These are phyloP conservation scores for Fusarium sp. DNA, from an alignment of 2,329 filamentous ascomycete species.

Conservation along the genomic window DNA sequence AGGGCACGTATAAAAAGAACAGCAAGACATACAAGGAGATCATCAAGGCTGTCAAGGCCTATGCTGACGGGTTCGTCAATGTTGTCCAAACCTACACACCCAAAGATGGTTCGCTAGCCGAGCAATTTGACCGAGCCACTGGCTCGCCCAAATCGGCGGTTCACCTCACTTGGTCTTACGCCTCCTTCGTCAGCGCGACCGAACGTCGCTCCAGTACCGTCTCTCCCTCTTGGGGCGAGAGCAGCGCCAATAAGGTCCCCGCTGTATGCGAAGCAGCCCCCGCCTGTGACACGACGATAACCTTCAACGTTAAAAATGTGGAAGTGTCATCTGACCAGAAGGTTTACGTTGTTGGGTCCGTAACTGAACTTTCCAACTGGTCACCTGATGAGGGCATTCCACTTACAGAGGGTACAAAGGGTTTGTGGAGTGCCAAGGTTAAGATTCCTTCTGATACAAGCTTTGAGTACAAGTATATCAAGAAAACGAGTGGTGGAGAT, in stretches of 20 bases:
- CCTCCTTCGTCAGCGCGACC: slow-evolving; percentile 70
- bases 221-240: slow-evolving; percentile 64
- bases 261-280: slow-evolving; percentile 37
- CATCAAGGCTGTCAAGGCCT: slow-evolving; percentile 22
- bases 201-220: slow-evolving; percentile 65
- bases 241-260: slow-evolving; percentile 33
- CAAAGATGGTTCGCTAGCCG: slow-evolving; percentile 70
- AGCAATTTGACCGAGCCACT: slow-evolving; percentile 69
- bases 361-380: slow-evolving; percentile 55
- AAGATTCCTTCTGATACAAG: slow-evolving; percentile 63
- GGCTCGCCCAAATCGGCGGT: slow-evolving; percentile 69
- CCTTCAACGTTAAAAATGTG: slow-evolving; percentile 34
- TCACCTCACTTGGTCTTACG: slow-evolving; percentile 80
- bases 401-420: slow-evolving; percentile 61
- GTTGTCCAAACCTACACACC: slow-evolving; percentile 72
- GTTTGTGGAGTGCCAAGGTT: slow-evolving; percentile 65
- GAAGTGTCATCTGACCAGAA: slow-evolving; percentile 29
- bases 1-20: slow-evolving; percentile 21
- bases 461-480: slow-evolving; percentile 73
- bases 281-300: slow-evolving; percentile 43
- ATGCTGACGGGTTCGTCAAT: slow-evolving; percentile 27
- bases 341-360: slow-evolving; percentile 44
- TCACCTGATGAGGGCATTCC: slow-evolving; percentile 58
- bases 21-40: slow-evolving; percentile 14
- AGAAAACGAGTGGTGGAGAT: slow-evolving; percentile 60